Base-by-base conservation (phyloP, 768 basidiomycete genomes). In the Tulasnella sp. region DNA sequence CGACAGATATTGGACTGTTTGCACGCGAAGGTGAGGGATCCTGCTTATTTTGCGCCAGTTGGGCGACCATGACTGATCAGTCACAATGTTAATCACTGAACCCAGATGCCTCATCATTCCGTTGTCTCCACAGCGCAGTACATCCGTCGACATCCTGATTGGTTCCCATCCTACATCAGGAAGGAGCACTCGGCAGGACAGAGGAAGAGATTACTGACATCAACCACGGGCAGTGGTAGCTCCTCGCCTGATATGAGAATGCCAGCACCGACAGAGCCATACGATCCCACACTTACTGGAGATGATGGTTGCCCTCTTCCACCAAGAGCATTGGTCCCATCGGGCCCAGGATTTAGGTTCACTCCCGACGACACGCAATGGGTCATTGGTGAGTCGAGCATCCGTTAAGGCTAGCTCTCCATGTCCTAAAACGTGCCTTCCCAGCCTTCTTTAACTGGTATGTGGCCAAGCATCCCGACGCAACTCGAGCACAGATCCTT, bases 371-470 rank as follows among this genome's bases (percentile, higher is more conserved):
- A 59, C 38, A 34, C 48, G 17, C 45, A 51, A 31, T 59, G 48
- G 48, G 49, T 59, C 24, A 59, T 59, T 1, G 48, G 49, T 59
- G 29, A 50, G 29, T 10, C 4, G 17, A 7, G 11, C 46, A 21
- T n/a, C 7, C 46, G 5, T 11, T 29, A 5, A n/a, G n/a, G 46
- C 19, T 48, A 7, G n/a, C 27, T 7, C 19, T 22, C 21, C n/a
- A 7, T n/a, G 21, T n/a, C 46, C 7, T 29, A n/a, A 27, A 52
- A 52, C 9, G 50, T 19, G n/a, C 27, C 15, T 56, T 24, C 4
- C 3, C 44, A 56, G 54, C 42, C 17, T 59, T 38, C 27, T 59
- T 59, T 29, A 59, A 59, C 31, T 59, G 57, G 57, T 42, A 59
- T 19, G 30, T 10, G 21, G 34, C 7, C 21, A 50, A 34, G 27